These are phyloP conservation scores for Ammopiptanthus mongolicus DNA, from an alignment of 306 rosid species.

Conservation along the genomic window DNA sequence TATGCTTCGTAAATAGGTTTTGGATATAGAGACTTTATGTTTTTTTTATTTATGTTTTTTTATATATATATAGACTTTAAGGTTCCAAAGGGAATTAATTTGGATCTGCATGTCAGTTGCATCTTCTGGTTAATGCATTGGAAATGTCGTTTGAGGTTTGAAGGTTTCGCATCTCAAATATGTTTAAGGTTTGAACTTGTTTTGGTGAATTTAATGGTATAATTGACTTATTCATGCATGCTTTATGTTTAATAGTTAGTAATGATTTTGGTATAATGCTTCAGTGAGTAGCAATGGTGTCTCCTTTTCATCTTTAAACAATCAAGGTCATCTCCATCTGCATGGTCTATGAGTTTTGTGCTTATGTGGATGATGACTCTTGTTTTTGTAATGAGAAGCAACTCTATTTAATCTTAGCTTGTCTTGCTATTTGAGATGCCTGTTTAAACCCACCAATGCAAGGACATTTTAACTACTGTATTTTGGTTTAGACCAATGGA, in stretches of 20 bases:
- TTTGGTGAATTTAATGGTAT: neutral
- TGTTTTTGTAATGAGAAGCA: neutral
- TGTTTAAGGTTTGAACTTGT: slow-evolving; percentile 66
- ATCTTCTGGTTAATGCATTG: slow-evolving; percentile 54
- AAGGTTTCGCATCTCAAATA: slow-evolving; percentile 79
- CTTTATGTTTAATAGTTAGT: slow-evolving; percentile 18
- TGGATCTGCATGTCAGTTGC: slow-evolving; percentile 70
- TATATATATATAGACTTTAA: slow-evolving; percentile 36
- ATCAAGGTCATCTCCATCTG: slow-evolving; percentile 87
- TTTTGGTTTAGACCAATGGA: slow-evolving; percentile 64
- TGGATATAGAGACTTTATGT: no score
- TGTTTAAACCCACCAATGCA: neutral
- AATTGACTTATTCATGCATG: neutral
- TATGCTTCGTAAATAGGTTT: neutral
- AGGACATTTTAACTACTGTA: slow-evolving; percentile 11
- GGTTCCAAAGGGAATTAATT: slow-evolving; percentile 46
- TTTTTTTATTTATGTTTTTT: slow-evolving; percentile 5
- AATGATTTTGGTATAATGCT: neutral
- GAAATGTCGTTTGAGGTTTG: slow-evolving; percentile 66
- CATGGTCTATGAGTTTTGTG: slow-evolving; percentile 49
- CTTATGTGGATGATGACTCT: neutral
- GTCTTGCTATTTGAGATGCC: neutral
- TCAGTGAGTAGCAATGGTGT: slow-evolving; percentile 61
- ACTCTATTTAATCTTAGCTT: neutral
- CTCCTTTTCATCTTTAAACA: slow-evolving; percentile 81